phyloP scores from a whole-genome alignment of 371 early-diverging fungal genomes.

The Mortierella sp. region DNA sequence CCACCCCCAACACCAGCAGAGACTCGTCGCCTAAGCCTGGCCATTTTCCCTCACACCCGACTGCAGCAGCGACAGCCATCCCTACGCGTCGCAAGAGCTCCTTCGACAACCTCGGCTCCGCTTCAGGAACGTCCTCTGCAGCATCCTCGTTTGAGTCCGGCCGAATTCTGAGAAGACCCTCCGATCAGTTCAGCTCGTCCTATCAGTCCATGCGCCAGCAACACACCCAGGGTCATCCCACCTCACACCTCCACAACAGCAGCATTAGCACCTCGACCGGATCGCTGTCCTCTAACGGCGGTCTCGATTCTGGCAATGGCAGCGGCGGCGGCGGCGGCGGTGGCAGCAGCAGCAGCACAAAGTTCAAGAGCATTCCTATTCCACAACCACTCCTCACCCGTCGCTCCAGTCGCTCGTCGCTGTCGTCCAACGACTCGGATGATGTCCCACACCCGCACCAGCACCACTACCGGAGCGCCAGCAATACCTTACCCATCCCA shows the following conservation, averaged over 20 bases:
- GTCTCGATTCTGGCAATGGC: slow-evolving; percentile 27
- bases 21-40: slow-evolving; percentile 48
- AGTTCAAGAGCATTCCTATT: slow-evolving; percentile 58
- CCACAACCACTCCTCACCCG: slow-evolving; percentile 58
- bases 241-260: slow-evolving; percentile 28
- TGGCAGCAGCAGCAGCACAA: slow-evolving; percentile 26
- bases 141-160: slow-evolving; percentile 52
- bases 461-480: slow-evolving; percentile 41
- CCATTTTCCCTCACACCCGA: slow-evolving; percentile 33
- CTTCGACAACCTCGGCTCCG: slow-evolving; percentile 51
- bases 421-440: slow-evolving; percentile 59
- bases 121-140: slow-evolving; percentile 50
- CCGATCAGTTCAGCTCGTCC: slow-evolving; percentile 50
- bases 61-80: slow-evolving; percentile 32
- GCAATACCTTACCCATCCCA: slow-evolving; percentile 37
- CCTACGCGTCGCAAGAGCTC: slow-evolving; percentile 51
- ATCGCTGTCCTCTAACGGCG: slow-evolving; percentile 22
- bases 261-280: slow-evolving; percentile 17
- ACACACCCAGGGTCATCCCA: slow-evolving; percentile 15
- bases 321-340: neutral
- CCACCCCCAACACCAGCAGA: slow-evolving; percentile 32
- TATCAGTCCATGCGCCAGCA: slow-evolving; percentile 44
- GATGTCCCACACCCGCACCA: slow-evolving; percentile 33
- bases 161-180: slow-evolving; percentile 37
- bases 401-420: slow-evolving; percentile 55